Conservation (phyloP, 345 rosid species). For the Euphorbia peplus region DNA sequence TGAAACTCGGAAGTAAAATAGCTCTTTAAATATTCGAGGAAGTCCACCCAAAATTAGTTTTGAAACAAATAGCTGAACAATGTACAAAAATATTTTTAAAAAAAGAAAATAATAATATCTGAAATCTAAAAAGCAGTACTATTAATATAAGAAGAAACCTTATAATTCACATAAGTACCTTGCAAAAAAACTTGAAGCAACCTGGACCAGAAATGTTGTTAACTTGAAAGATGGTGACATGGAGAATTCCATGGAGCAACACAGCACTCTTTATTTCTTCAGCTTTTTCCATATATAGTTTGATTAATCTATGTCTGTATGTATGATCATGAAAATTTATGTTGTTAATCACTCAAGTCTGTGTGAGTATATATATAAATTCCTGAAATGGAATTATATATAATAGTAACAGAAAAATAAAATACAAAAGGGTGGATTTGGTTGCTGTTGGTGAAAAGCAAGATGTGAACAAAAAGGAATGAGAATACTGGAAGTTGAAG, state of each 20-base stretch:
- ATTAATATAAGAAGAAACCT: no score
- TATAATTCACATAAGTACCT: constrained; percentile 29
- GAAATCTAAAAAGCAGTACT: no score
- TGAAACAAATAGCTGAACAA: no score
- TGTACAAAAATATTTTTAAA: no score
- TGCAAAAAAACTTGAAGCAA: constrained; percentile 31
- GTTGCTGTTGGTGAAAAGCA: neutral
- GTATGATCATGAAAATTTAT: no score
- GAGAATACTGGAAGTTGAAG: constrained; percentile 7
- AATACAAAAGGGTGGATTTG: neutral
- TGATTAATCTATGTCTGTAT: no score
- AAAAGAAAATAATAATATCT: no score
- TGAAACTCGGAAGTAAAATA: no score
- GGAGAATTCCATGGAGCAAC: constrained; percentile 50
- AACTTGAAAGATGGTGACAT: constrained; percentile 41
- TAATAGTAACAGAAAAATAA: neutral
- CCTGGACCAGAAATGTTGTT: constrained; percentile 21
- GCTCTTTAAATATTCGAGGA: no score
- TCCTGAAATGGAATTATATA: no score
- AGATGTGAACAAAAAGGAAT: neutral
- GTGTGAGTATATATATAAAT: neutral
- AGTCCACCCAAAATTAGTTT: no score
- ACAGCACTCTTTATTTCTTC: constrained; percentile 26
- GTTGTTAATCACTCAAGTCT: no score
- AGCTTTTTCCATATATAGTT: neutral